Evolutionary conservation across 106 monocot genomes (phyloP), one percentile per base, ranked within the genome.

Genomic region (Platanthera guangdongensis): DNA sequence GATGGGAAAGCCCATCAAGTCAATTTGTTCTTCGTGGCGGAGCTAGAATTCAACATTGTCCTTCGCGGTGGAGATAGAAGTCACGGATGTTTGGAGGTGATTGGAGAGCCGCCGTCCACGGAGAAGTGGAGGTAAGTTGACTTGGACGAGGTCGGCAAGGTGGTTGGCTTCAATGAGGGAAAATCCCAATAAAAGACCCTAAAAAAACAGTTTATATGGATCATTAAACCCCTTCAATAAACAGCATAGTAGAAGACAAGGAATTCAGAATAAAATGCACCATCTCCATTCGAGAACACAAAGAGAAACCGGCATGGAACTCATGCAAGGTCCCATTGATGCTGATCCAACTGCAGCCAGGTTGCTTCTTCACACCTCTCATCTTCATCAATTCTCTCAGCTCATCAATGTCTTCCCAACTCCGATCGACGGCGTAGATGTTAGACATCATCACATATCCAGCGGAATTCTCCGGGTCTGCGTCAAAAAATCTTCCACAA

Each of bases 371-470:
- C 68, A 87, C 51, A 9, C 84, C 81, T 77, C 60, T 87, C 21
- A 73, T 28, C 47, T 70, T 77, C 87, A 87, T 87, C 65, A 77
- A 51, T 28, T 52, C 76, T 79, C 87, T 71, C 68, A 79, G 52
- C 3, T 69, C 82, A 25, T 54, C 77, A 76, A 87, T 79, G 21
- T 82, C 79, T 18, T 51, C 79, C 84, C 84, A 87, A 50, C 46
- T 71, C 5, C 30, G 47, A 74, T 82, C 73, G 15, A 52, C 70
- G 28, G 87, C 87, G 79, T 57, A 81, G 14, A 77, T 75, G 80
- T 87, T 84, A 50, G 84, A 81, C 57, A 87, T n/a, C 79, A 84
- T 73, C 8, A 87, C 84, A 74, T 87, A 84, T 4, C 81, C 87
- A 57, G 69, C 82, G 9, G 84, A 82, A 57, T 57, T 74, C 30